A percentile compares a stretch with the other conserved stretches of the same genome.
Evolutionary conservation across 106 monocot genomes (phyloP).

Genomic region (Platanthera zijinensis): DNA sequence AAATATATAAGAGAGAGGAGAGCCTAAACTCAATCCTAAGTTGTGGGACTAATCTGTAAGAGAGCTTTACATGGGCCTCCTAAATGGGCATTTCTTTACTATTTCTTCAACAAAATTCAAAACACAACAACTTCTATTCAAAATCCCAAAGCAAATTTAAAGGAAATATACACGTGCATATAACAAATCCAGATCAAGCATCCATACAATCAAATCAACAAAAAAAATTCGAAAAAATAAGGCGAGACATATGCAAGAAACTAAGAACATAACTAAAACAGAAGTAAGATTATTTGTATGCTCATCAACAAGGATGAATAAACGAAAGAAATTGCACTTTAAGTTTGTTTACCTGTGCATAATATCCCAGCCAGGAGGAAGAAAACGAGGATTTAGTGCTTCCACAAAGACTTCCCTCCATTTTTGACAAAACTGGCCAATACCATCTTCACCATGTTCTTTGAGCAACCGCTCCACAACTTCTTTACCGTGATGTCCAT

Average conservation of each 20-base stretch:
- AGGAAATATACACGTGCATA: too few relatives aligned
- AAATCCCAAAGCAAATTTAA: too few relatives aligned
- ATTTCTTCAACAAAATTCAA: too few relatives aligned
- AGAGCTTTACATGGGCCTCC: too few relatives aligned
- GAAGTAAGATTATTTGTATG: neutral
- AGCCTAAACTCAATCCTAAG: too few relatives aligned
- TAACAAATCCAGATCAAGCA: too few relatives aligned
- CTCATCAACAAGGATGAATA: neutral
- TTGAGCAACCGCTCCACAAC: conserved; percentile 67
- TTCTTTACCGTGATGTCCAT: conserved; percentile 89
- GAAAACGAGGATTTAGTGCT: conserved; percentile 60
- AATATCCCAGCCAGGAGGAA: conserved; percentile 88
- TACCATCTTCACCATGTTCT: conserved; percentile 68
- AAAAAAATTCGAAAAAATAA: neutral
- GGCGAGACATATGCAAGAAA: neutral
- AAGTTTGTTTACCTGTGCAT: conserved; percentile 64
- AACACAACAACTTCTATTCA: too few relatives aligned
- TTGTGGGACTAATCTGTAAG: too few relatives aligned
- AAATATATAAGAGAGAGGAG: too few relatives aligned
- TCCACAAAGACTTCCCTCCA: conserved; percentile 97
- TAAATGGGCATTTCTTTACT: too few relatives aligned
- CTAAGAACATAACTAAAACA: neutral
- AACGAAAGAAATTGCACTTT: neutral
- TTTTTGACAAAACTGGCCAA: conserved; percentile 73
- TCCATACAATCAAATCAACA: neutral